These are phyloP conservation scores for Linnemannia schmuckeri DNA, from an alignment of 192 early-diverging fungal species.

Conservation along the genomic window DNA sequence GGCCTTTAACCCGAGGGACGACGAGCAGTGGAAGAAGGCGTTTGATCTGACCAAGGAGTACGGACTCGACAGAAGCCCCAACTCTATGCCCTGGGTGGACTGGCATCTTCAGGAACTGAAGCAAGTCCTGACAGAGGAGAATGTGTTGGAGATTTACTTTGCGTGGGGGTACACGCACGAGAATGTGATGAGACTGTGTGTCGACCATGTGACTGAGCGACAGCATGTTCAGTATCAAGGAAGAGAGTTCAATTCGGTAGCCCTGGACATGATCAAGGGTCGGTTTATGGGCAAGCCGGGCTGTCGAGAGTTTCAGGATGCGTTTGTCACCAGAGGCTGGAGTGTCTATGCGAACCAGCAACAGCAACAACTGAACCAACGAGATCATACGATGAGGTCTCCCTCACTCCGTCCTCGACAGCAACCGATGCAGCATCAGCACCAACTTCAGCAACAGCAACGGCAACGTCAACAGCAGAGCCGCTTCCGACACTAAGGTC, in stretches of 20 bases:
- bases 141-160: slow-evolving; percentile 43
- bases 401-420: not conserved
- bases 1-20: slow-evolving; percentile 3
- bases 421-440: not conserved
- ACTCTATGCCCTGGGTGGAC: slow-evolving; percentile 24
- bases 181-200: slow-evolving; percentile 19
- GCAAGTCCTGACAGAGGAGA: slow-evolving; percentile 29
- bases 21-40: slow-evolving; percentile 20
- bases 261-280: slow-evolving; percentile 6
- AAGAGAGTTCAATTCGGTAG: slow-evolving; percentile 1
- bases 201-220: slow-evolving; percentile 20
- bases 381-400: not conserved
- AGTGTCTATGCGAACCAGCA: slow-evolving; percentile 18
- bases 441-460: not conserved
- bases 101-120: slow-evolving; percentile 20
- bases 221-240: slow-evolving; percentile 7
- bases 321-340: slow-evolving; percentile 15
- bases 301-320: slow-evolving; percentile 34
- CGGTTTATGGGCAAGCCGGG: slow-evolving; percentile 14
- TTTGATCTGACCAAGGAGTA: slow-evolving; percentile 27
- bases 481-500: not conserved
- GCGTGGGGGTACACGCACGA: slow-evolving; percentile 26
- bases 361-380: not conserved
- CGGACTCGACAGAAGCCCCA: slow-evolving; percentile 11
- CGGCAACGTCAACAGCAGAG: not conserved